A percentile compares a stretch with the other conserved stretches of the same genome.
phyloP scores from a whole-genome alignment of 352 stramenopile species.

The Aphanomyces invadans region DNA sequence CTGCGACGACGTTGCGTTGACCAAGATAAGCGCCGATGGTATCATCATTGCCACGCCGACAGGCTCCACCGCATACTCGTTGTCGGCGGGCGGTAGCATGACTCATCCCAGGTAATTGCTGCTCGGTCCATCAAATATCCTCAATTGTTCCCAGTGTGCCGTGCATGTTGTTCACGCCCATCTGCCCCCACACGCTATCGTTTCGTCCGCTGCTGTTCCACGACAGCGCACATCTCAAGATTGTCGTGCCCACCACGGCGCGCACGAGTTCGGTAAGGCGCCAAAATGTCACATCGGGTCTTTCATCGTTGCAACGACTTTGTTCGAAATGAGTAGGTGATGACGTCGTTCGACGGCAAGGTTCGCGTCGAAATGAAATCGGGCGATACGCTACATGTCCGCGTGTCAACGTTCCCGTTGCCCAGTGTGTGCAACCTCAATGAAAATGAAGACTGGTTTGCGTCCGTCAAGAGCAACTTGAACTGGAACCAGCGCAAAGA shows the following conservation, averaged over 20 bases:
- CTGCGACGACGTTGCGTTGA: conserved; percentile 94
- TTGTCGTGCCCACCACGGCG: conserved; percentile 78
- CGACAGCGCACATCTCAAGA: conserved; percentile 85
- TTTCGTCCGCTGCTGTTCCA: conserved; percentile 89
- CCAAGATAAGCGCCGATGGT: conserved; percentile 93
- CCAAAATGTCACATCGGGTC: not conserved
- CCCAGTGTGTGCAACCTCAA: conserved; percentile 81
- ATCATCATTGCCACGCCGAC: conserved; percentile 98
- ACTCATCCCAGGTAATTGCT: conserved; percentile 81
- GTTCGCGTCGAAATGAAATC: conserved; percentile 80
- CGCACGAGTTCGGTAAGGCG: conserved; percentile 35
- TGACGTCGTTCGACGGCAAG: conserved; percentile 89
- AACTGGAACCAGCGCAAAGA: conserved; percentile 87
- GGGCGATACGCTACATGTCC: conserved; percentile 79
- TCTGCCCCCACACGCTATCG: conserved; percentile 96
- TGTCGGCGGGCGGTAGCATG: conserved; percentile 96
- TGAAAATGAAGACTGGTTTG: conserved; percentile 89
- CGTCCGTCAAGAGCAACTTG: conserved; percentile 88
- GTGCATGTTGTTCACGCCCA: conserved; percentile 96
- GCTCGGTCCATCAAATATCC: not conserved
- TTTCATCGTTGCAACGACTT: not conserved
- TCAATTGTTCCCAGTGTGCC: conserved; percentile 60
- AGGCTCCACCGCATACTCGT: conserved; percentile 96
- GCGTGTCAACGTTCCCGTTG: conserved; percentile 82
- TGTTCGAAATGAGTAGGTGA: conserved; percentile 35